phyloP scores from a whole-genome alignment of 371 early-diverging fungal species.

The Syncephalastrum sp. region DNA sequence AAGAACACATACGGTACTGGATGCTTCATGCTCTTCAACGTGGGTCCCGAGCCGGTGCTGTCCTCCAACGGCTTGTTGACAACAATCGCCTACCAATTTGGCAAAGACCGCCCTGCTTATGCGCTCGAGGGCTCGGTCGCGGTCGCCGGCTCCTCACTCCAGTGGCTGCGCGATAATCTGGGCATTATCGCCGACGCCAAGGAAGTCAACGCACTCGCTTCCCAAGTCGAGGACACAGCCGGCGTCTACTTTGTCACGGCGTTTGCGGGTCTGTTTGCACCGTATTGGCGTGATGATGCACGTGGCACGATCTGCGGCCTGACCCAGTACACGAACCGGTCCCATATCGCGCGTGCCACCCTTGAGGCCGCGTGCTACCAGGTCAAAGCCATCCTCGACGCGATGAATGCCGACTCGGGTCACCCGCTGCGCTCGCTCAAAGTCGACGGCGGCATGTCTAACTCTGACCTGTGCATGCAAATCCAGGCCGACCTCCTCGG shows the following conservation, averaged over 20 bases:
- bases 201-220: constrained; percentile 64
- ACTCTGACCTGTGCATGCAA: constrained; percentile 90
- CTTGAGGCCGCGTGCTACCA: constrained; percentile 93
- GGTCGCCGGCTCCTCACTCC: constrained; percentile 90
- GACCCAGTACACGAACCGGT: constrained; percentile 82
- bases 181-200: constrained; percentile 67
- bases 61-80: constrained; percentile 88
- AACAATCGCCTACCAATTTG: constrained; percentile 91
- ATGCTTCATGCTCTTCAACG: constrained; percentile 95
- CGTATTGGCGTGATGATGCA: constrained; percentile 94
- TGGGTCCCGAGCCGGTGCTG: constrained; percentile 73
- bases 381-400: constrained; percentile 85
- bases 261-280: constrained; percentile 92
- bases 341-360: constrained; percentile 87
- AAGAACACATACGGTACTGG: constrained; percentile 98
- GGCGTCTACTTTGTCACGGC: constrained; percentile 97
- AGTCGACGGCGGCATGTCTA: constrained; percentile 95
- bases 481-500: constrained; percentile 88
- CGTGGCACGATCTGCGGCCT: constrained; percentile 89
- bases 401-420: constrained; percentile 76
- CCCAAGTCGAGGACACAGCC: constrained; percentile 70
- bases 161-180: constrained; percentile 91
- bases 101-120: constrained; percentile 70
- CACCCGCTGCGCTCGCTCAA: constrained; percentile 65
- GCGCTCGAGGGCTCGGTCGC: constrained; percentile 96